Conservation (phyloP, 1,284 basidiomycete species). For the Erythrobasidium hasegawianum region DNA sequence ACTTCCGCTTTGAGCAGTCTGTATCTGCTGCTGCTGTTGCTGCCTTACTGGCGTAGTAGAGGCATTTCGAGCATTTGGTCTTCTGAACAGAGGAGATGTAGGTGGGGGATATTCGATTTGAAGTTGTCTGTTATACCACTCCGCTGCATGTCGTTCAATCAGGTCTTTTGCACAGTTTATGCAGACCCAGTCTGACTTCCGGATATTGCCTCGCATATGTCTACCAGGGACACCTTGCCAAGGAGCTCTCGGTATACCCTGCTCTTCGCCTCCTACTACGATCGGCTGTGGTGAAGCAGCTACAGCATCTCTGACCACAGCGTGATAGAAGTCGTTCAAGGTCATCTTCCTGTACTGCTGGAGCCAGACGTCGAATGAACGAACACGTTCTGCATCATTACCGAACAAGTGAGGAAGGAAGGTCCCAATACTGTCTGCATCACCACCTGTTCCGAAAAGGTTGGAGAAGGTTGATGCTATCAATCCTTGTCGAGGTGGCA, state of each 20-base stretch:
- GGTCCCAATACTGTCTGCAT: slow-evolving; percentile 26
- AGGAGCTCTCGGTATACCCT: slow-evolving; percentile 10
- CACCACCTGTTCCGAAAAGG: slow-evolving; percentile 23
- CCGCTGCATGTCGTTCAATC: slow-evolving; percentile 19
- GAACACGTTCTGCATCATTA: slow-evolving; percentile 22
- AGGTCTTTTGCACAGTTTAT: slow-evolving; percentile 31
- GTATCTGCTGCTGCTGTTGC: slow-evolving; percentile 11
- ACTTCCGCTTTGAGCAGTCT: slow-evolving; percentile 15
- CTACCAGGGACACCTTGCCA: slow-evolving; percentile 30
- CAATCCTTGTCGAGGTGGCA: slow-evolving; percentile 28
- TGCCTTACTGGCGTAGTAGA: neutral
- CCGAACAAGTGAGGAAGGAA: slow-evolving; percentile 32
- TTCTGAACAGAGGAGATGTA: neutral
- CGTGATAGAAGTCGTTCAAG: slow-evolving; percentile 31
- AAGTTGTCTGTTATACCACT: slow-evolving; percentile 31
- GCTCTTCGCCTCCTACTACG: slow-evolving; percentile 27
- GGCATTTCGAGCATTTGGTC: neutral
- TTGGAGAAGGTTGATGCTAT: slow-evolving; percentile 23
- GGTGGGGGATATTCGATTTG: slow-evolving; percentile 15
- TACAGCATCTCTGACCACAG: slow-evolving; percentile 21
- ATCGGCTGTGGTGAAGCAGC: slow-evolving; percentile 20
- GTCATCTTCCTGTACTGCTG: slow-evolving; percentile 19
- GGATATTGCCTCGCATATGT: slow-evolving; percentile 16
- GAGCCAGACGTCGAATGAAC: slow-evolving; percentile 30
- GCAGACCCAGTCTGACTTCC: slow-evolving; percentile 29